Base-by-base conservation (phyloP, 495 filamentous ascomycete genomes). In the Penicillium tannophilum region DNA sequence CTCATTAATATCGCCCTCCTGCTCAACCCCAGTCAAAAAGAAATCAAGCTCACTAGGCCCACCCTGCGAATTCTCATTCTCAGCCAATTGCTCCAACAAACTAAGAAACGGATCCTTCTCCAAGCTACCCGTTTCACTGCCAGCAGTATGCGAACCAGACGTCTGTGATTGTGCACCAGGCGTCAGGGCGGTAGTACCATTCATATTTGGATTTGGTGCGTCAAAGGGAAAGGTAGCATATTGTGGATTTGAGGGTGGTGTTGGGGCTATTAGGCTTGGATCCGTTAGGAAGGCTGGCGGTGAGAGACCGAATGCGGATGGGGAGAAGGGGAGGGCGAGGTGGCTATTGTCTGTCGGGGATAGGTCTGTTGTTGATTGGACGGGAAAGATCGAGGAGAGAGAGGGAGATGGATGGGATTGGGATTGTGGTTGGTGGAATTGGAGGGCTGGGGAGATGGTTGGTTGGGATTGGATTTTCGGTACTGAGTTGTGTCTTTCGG, bases 61-160 rank as follows among this genome's bases (percentile, higher is more conserved):
- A 7, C 79, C 79, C 45, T 74, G 79, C 31, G 75, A 72, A 52
- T 83, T 71, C 66, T 91, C 90, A 65, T 90, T 91, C 70, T 92
- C 88, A 0, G 89, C 89, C 55, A 93, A 72, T 74, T 92, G 90
- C 67, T 93, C 90, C 36, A 93, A 76, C 47, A 93, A 67, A 58
- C 85, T 89, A 28, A 93, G 65, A 63, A 93, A 93, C 3, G 90
- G 90, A 65, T 93, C 90, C 55, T 88, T 91, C 56, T 92, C 90
- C 2, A 68, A 43, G n/a, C 56, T 53, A 3, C 61, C 63, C 3
- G 57, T 59, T 14, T 71, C 71, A 24, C 69, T 70, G 2, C 63
- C 59, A 11, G 55, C 63, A 23, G 69, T 67, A 42, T 76, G 74
- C 6, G 71, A 71, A 12, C 65, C 67, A 31, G 68, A 72, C 7